Base-by-base conservation (phyloP, 1,139 yeast genomes). In the Blastobotrys apis region DNA sequence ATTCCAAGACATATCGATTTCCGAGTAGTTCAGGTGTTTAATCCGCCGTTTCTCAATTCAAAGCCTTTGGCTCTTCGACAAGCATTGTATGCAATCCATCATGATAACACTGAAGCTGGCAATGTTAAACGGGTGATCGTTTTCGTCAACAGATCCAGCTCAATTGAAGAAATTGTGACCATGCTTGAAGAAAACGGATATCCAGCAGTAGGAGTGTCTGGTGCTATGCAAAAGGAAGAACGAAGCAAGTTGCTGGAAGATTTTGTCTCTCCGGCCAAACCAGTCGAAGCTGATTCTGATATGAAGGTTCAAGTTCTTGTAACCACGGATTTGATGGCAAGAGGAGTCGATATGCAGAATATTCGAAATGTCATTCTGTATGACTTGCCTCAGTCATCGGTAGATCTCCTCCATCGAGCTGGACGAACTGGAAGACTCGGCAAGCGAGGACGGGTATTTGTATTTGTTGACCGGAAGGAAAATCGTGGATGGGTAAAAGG, bases 401-500 rank as follows among this genome's bases (percentile, higher is more conserved):
- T 86, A 25, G 98, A 90, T 64, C 71, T 92, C 47, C 79, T 92
- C 17, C 98, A 92, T 60, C 72, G 98, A 50, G 82, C 88, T 3
- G 98, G 98, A 1, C 76, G 98, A 66, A 92, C 97, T 0, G 97
- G 97, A 4, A 72, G 98, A 60, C 83, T 88, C 83, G 84, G 84
- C 43, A 88, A 84, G 60, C 74, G 83, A 35, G 98, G 98, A 15
- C 74, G 96, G 50, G 96, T 86, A 1, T 81, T 87, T 55, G 70
- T 90, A 56, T 78, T 90, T 47, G 74, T 75, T 31, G 83, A 82
- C 55, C 80, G 80, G 53, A 75, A 75, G 55, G 82, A 85, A 40
- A 62, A 69, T 26, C 80, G 82, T 56, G 74, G 84, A 6, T 88
- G 95, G 92, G 81, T 90, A 23, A 81, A 81, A 57, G 95, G 94